A percentile compares a stretch with the other conserved stretches of the same genome.
Evolutionary conservation across 169 alveolate species (phyloP).

Genomic region (Nephromyces sp.): DNA sequence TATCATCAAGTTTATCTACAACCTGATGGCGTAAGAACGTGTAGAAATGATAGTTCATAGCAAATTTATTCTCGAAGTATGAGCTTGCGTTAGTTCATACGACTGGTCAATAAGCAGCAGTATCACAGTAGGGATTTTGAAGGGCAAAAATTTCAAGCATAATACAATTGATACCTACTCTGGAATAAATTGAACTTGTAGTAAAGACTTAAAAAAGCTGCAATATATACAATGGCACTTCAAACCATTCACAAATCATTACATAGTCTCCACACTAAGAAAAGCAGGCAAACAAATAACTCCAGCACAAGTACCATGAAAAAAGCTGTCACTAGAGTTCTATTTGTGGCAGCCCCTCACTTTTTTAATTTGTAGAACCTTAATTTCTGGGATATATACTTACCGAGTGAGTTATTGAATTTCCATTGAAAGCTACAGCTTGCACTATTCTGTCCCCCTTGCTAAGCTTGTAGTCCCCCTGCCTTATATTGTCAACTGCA

Average conservation of each 20-base stretch:
- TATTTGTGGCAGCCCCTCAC: too few relatives aligned
- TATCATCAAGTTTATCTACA: slow-evolving; percentile 62
- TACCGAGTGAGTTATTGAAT: slow-evolving; percentile 59
- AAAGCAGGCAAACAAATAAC: not conserved
- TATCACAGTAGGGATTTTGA: not conserved
- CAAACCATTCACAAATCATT: not conserved
- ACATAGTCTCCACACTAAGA: not conserved
- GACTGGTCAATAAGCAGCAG: not conserved
- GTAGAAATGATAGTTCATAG: not conserved
- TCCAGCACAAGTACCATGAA: not conserved
- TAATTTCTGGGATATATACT: too few relatives aligned
- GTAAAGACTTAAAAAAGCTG: not conserved
- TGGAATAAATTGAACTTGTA: too few relatives aligned
- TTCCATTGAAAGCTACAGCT: slow-evolving; percentile 72
- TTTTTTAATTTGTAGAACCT: not conserved
- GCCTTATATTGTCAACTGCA: slow-evolving; percentile 73
- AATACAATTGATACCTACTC: not conserved
- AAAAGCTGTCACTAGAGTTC: not conserved
- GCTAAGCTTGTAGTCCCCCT: slow-evolving; percentile 58
- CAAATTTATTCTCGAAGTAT: not conserved
- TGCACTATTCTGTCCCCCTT: slow-evolving; percentile 72
- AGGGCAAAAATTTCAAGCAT: not conserved
- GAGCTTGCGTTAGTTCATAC: not conserved
- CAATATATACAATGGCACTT: not conserved
- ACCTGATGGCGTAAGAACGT: slow-evolving; percentile 36